These are phyloP conservation scores for Amanita pallidorosea DNA, from an alignment of 768 basidiomycete genomes.

Conservation along the genomic window DNA sequence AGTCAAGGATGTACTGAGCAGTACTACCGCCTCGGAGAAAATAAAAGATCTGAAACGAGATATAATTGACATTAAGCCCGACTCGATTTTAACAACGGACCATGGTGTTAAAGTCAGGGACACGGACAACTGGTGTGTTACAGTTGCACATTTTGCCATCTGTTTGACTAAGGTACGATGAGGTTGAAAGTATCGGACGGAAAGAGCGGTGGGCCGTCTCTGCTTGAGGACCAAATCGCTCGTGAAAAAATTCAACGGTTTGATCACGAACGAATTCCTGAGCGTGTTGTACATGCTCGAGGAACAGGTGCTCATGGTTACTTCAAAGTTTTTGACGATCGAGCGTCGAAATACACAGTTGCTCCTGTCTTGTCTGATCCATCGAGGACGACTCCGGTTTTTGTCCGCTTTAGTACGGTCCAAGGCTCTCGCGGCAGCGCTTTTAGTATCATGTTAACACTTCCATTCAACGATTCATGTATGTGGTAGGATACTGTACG, in stretches of 20 bases:
- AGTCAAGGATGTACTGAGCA: neutral
- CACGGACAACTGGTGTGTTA: conserved; percentile 53
- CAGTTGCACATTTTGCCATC: neutral
- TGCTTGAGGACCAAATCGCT: conserved; percentile 70
- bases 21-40: neutral
- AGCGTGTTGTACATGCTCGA: conserved; percentile 66
- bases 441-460: conserved; percentile 29
- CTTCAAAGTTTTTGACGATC: conserved; percentile 63
- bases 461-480: neutral
- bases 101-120: conserved; percentile 47
- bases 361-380: conserved; percentile 68
- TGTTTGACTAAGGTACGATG: neutral
- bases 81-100: conserved; percentile 40
- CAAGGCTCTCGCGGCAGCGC: conserved; percentile 76
- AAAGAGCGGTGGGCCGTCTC: conserved; percentile 47
- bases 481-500: conserved; percentile 53
- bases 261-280: conserved; percentile 86
- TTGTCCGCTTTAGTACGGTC: conserved; percentile 82
- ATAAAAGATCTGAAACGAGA: neutral
- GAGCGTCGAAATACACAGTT: conserved; percentile 59
- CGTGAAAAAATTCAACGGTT: conserved; percentile 73
- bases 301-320: conserved; percentile 76
- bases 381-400: conserved; percentile 61
- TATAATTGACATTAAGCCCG: neutral
- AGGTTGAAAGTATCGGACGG: conserved; percentile 49